phyloP scores from a whole-genome alignment of 73 alveolate genomes.

The Uronychia setigera region DNA sequence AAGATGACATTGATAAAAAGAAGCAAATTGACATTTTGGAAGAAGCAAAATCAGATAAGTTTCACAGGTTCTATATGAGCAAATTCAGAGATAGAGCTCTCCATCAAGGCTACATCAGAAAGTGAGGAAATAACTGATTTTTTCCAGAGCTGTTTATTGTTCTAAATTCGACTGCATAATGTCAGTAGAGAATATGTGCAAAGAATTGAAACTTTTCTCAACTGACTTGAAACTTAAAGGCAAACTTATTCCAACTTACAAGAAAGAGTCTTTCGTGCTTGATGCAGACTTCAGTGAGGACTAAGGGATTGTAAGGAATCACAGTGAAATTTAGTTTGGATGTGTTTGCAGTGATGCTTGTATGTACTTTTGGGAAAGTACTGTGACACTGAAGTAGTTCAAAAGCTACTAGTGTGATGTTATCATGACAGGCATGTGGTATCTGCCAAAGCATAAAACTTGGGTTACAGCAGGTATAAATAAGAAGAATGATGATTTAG shows the following conservation, averaged over 20 bases:
- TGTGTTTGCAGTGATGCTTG: conserved; percentile 61
- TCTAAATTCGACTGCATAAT: conserved; percentile 57
- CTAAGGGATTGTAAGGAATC: conserved; percentile 23
- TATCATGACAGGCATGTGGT: conserved; percentile 81
- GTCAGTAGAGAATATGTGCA: conserved; percentile 69
- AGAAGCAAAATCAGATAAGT: conserved; percentile 65
- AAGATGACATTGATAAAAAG: conserved; percentile 5
- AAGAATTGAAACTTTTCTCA: conserved; percentile 70
- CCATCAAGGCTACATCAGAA: conserved; percentile 52
- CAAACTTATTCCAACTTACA: conserved; percentile 41
- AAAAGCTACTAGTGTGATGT: conserved; percentile 27
- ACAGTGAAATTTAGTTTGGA: conserved; percentile 21
- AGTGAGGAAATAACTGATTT: conserved; percentile 4
- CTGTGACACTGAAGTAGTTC: conserved; percentile 27
- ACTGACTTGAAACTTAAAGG: conserved; percentile 57
- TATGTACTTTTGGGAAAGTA: conserved; percentile 58
- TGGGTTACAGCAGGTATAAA: conserved; percentile 90
- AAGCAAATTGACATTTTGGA: conserved; percentile 63
- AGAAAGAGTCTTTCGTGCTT: conserved; percentile 46
- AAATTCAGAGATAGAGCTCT: conserved; percentile 56
- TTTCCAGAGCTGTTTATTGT: conserved; percentile 42
- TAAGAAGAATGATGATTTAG: conserved; percentile 53
- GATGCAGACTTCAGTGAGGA: conserved; percentile 56
- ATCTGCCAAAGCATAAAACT: conserved; percentile 72
- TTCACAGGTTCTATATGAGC: conserved; percentile 53